Base-by-base conservation (phyloP, 306 rosid genomes). In the Coriaria nepalensis region DNA sequence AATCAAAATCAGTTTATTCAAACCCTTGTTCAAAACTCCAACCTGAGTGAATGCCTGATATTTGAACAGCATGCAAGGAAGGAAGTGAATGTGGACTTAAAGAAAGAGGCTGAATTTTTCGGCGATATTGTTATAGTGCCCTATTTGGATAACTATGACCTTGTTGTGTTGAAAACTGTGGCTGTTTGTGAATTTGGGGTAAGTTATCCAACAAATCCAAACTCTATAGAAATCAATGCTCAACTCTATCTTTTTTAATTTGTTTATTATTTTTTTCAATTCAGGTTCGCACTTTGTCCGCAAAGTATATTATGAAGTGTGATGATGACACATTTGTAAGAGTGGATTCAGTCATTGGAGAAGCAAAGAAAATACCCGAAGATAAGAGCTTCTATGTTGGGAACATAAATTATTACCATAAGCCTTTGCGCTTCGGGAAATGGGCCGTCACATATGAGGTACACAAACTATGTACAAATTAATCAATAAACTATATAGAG, bases 401-500 rank as follows among this genome's bases (percentile, higher is more conserved):
- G 68, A 90, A 90, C 73, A 85, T 90, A 55, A 90, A 90, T 64
- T 84, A 81, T 72, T 62, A 52, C 65, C 98, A 84, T 64, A 77
- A 68, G 68, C 98, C 98, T 42, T 72, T 85, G 69, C 98, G 98
- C 53, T 37, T 56, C 37, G 98, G 98, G 40, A 90, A 90, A 85
- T 90, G 98, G 98, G 94, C 95, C 0, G 97, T 90, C 46, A 84
- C 97, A 47, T 81, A 77, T 46, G 87, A 84, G 95, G 97, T 90
- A 74, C 7, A 15, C 5, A 13, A 10, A 37, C 29, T 33, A n/a
- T 50, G 37, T 10, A 41, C 60, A 37, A 57, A 61, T 33, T 35
- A 20, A 35, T 43, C 63, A 42, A 9, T 10, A 20, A 20, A 20
- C 29, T 20, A 20, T 20, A 20, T 20, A 20, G 29, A 20, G 29